Conservation (phyloP, 2,329 filamentous ascomycete species). For the Podosphaera xanthii region DNA sequence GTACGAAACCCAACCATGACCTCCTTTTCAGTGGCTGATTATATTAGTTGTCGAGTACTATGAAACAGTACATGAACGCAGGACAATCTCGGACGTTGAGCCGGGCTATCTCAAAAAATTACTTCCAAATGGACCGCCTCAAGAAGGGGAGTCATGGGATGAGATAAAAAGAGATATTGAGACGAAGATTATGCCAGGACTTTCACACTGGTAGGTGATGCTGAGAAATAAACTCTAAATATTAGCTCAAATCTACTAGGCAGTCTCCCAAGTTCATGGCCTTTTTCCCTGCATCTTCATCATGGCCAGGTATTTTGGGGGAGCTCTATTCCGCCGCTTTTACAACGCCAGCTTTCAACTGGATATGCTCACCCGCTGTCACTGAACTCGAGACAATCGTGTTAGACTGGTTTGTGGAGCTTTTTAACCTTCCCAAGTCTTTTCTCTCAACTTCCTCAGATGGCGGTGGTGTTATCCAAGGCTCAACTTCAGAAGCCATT, state of each 20-base stretch:
- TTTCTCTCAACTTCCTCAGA: conserved; percentile 52
- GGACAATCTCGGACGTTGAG: conserved; percentile 53
- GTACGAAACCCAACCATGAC: conserved; percentile 24
- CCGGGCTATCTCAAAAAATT: conserved; percentile 71
- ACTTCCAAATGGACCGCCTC: conserved; percentile 43
- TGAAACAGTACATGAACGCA: conserved; percentile 43
- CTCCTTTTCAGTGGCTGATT: conserved; percentile 4
- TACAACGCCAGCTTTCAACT: conserved; percentile 84
- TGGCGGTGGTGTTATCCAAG: conserved; percentile 73
- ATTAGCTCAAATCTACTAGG: conserved; percentile 19
- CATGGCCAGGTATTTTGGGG: conserved; percentile 67
- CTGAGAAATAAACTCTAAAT: neutral
- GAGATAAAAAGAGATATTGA: conserved; percentile 69
- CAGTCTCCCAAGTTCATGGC: conserved; percentile 88
- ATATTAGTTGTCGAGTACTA: conserved; percentile 59
- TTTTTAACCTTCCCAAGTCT: conserved; percentile 47
- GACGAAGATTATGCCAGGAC: conserved; percentile 65
- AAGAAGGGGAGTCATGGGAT: conserved; percentile 48
- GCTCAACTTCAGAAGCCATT: conserved; percentile 70
- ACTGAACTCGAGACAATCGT: conserved; percentile 88
- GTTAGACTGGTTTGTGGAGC: conserved; percentile 71
- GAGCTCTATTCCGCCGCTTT: conserved; percentile 84
- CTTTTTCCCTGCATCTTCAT: conserved; percentile 69
- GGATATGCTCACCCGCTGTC: conserved; percentile 79
- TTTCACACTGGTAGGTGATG: conserved; percentile 59